Evolutionary conservation across 2,329 filamentous ascomycete genomes (phyloP).

Genomic region (Trichoderma sp.): DNA sequence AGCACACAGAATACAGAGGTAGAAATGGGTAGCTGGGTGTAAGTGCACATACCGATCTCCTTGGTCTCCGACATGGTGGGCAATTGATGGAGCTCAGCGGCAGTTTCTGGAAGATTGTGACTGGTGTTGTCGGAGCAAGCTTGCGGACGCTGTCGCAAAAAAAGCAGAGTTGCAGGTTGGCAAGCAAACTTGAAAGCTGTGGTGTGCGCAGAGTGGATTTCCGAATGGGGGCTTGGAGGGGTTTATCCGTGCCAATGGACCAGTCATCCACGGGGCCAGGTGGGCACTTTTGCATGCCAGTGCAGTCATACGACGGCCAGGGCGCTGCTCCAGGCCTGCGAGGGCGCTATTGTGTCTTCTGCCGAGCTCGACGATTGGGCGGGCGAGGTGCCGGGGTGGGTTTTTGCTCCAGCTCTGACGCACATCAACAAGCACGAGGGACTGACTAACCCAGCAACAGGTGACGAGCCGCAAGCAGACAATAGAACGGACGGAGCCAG

Average conservation of each 20-base stretch:
- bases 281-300: slow-evolving; percentile 15
- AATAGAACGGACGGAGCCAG: background rate
- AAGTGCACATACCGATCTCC: slow-evolving; percentile 41
- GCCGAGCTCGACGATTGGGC: slow-evolving; percentile 15
- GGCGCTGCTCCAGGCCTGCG: slow-evolving; percentile 1
- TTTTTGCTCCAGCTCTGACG: slow-evolving; percentile 4
- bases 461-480: background rate
- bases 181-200: slow-evolving; percentile 6
- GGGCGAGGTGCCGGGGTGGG: slow-evolving; percentile 8
- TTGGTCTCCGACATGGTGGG: slow-evolving; percentile 47
- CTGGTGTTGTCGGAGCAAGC: slow-evolving; percentile 20
- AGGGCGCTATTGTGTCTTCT: slow-evolving; percentile 2
- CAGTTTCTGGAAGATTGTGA: slow-evolving; percentile 19
- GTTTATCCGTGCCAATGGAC: slow-evolving; percentile 13
- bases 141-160: slow-evolving; percentile 14
- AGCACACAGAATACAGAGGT: background rate
- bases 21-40: background rate
- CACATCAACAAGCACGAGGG: background rate
- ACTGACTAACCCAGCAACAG: background rate
- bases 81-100: slow-evolving; percentile 20
- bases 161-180: slow-evolving; percentile 2
- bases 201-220: slow-evolving; percentile 18
- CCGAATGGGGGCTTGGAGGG: slow-evolving; percentile 16
- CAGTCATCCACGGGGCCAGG: background rate
- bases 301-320: background rate